Evolutionary conservation across 2,329 filamentous ascomycete species (phyloP).

Genomic region (Ophiostoma perfectum): DNA sequence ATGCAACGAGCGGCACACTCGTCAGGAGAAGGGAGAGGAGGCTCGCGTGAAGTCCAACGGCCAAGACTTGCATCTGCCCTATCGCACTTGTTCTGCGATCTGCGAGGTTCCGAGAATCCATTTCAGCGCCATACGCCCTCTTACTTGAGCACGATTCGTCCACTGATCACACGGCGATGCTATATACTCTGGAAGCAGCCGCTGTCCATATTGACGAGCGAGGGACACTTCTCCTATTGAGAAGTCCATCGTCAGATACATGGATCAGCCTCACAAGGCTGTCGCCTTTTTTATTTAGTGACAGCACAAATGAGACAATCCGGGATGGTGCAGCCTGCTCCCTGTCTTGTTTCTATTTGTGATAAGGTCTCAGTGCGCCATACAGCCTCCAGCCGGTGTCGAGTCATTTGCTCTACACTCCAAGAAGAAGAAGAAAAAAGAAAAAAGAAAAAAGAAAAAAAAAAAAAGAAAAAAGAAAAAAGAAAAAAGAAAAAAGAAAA

Average conservation of each 20-base stretch:
- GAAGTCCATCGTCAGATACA: background rate
- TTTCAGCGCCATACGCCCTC: no score
- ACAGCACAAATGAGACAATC: background rate
- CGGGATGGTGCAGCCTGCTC: constrained; percentile 2
- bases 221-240: background rate
- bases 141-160: no score
- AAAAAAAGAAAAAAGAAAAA: no score
- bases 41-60: background rate
- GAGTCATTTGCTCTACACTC: no score
- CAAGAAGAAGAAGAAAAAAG: no score
- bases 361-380: no score
- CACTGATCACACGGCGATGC: no score
- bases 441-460: no score
- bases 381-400: background rate
- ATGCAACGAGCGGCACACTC: background rate
- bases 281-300: background rate
- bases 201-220: background rate
- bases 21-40: background rate
- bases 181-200: background rate
- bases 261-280: constrained; percentile 1
- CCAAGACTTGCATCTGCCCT: no score
- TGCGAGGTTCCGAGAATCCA: no score
- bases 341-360: background rate
- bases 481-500: no score
- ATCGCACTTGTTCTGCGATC: no score